Evolutionary conservation across 2,329 filamentous ascomycete genomes (phyloP), one percentile per base, ranked within the genome.

Genomic region (Botrytis fabae): DNA sequence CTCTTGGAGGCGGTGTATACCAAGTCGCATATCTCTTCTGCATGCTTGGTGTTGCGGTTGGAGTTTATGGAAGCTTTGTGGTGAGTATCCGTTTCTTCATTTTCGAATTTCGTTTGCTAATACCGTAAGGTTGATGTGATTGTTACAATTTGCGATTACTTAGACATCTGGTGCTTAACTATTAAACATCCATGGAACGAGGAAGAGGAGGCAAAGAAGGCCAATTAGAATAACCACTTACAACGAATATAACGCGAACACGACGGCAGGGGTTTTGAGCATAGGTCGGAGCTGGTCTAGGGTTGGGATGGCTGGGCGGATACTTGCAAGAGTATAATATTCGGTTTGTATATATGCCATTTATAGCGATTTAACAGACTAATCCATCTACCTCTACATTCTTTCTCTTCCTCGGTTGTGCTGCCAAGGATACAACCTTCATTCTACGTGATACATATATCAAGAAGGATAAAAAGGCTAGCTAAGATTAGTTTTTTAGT

Each of bases 141-240:
- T 77, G 94, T 96, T 74, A 97, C 94, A 44, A 98, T 99, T 78
- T 99, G 96, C 84, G 96, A 99, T 82, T 97, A 97, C 82, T 87
- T 98, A 75, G 96, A 99, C 81, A 99, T 99, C 77, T 98, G 94
- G 94, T 99, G 96, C 81, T 85, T 99, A 81, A 97, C 93, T 1
- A 99, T 99, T 84, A 99, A 99, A 88, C 91, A 98, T 78, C 89
- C 89, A 35, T 86, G 87, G 76, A 84, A 80, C 71, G 77, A 82
- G 69, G 82, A 84, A 73, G 80, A 81, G 8, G 77, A 81, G 44
- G 74, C 76, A 40, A 80, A 80, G 73, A 80, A 80, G 73, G 72
- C 64, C 28, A 74, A 79, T 63, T 73, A 73, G 40, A 69, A 61
- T 40, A 28, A 16, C 18, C 32, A 32, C 62, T 57, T 28, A 32